phyloP scores from a whole-genome alignment of 805 yeast genomes.

The Komagataella phaffii region DNA sequence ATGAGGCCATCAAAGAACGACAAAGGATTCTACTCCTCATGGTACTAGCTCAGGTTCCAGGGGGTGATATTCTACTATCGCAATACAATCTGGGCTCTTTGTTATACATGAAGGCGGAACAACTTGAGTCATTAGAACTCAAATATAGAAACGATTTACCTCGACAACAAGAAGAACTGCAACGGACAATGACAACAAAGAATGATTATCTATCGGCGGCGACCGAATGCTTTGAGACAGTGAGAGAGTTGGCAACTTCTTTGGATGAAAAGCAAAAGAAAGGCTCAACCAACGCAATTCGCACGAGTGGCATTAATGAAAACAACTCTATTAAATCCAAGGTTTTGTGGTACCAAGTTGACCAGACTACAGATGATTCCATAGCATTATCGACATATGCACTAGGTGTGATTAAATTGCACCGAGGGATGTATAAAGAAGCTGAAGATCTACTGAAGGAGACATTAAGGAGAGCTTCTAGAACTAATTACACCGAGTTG shows the following conservation, averaged over 20 bases:
- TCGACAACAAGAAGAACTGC: slow-evolving; percentile 9
- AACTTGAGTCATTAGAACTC: slow-evolving; percentile 36
- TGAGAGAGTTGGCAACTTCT: slow-evolving; percentile 4
- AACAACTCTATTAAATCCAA: not conserved
- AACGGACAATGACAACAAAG: slow-evolving; percentile 16
- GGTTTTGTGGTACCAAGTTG: not conserved
- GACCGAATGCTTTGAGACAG: slow-evolving; percentile 22
- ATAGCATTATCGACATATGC: slow-evolving; percentile 79
- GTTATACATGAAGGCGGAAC: slow-evolving; percentile 53
- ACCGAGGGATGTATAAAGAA: slow-evolving; percentile 35
- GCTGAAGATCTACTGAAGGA: slow-evolving; percentile 55
- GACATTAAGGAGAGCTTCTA: slow-evolving; percentile 57
- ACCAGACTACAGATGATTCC: slow-evolving; percentile 38
- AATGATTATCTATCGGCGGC: slow-evolving; percentile 17
- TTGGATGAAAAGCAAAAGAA: not conserved
- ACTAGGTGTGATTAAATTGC: slow-evolving; percentile 66
- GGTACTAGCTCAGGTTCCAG: slow-evolving; percentile 57
- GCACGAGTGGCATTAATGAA: not conserved
- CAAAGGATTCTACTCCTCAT: slow-evolving; percentile 56
- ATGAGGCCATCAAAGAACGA: slow-evolving; percentile 46
- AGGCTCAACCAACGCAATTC: not conserved
- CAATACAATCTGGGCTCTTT: slow-evolving; percentile 63
- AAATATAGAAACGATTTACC: slow-evolving; percentile 13
- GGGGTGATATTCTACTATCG: slow-evolving; percentile 48
- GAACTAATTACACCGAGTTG: slow-evolving; percentile 50